Conservation (phyloP, 202 grass and related monocot genomes). For the Dendrocalamus latiflorus region DNA sequence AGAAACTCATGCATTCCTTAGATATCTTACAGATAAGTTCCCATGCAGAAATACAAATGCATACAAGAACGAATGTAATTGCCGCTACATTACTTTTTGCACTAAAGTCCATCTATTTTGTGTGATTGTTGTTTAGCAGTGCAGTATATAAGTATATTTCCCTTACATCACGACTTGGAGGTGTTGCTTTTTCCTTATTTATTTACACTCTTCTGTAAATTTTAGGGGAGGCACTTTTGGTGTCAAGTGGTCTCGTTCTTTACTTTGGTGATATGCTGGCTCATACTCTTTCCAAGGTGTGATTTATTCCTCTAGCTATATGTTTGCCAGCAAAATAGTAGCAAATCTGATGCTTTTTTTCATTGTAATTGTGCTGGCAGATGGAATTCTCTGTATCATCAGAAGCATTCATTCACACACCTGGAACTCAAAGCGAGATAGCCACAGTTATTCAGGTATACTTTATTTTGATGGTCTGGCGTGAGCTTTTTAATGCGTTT, state of each 20-base stretch:
- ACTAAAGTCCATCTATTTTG: neutral
- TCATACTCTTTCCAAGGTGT: slow-evolving; percentile 70
- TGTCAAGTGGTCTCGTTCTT: slow-evolving; percentile 70
- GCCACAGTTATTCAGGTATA: slow-evolving; percentile 82
- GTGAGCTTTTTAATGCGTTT: slow-evolving; percentile 4
- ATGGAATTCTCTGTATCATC: slow-evolving; percentile 43
- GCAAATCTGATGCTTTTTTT: slow-evolving; percentile 14
- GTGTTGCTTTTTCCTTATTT: neutral
- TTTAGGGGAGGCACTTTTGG: slow-evolving; percentile 83
- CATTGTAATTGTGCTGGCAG: slow-evolving; percentile 45
- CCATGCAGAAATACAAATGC: neutral
- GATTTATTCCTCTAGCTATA: neutral
- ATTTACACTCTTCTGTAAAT: slow-evolving; percentile 28
- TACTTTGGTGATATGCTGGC: slow-evolving; percentile 87
- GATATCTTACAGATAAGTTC: neutral
- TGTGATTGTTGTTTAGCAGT: slow-evolving; percentile 11
- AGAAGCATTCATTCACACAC: slow-evolving; percentile 35
- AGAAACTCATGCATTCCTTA: neutral
- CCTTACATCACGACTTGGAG: neutral
- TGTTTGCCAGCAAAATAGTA: neutral
- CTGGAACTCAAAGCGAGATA: slow-evolving; percentile 65
- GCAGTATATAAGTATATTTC: neutral
- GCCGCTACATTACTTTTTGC: neutral
- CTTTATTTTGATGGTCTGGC: slow-evolving; percentile 6
- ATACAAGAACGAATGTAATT: neutral